Evolutionary conservation across 805 yeast genomes (phyloP).

Genomic region (Hanseniaspora osmophila): DNA sequence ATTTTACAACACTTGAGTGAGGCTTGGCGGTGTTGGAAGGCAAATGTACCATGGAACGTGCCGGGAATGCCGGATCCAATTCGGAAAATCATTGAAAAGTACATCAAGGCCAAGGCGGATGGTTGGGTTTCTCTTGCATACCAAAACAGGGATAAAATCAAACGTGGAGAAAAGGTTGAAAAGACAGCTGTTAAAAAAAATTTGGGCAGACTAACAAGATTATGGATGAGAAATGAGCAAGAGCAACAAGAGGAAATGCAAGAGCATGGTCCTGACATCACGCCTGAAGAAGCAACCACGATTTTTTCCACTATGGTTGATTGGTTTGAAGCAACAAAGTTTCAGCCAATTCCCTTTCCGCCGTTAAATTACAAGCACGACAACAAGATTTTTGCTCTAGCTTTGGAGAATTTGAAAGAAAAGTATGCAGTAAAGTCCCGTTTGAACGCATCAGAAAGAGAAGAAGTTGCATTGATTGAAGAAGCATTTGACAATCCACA

Average conservation of each 20-base stretch:
- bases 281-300: constrained; percentile 79
- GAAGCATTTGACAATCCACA: constrained; percentile 96
- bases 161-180: constrained; percentile 83
- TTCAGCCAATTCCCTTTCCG: constrained; percentile 85
- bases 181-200: constrained; percentile 90
- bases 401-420: constrained; percentile 78
- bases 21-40: constrained; percentile 99
- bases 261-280: constrained; percentile 74
- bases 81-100: constrained; percentile 72
- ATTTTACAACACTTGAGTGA: constrained; percentile 88
- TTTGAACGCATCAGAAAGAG: constrained; percentile 75
- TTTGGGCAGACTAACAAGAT: constrained; percentile 75
- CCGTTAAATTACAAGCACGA: constrained; percentile 86
- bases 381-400: constrained; percentile 76
- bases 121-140: constrained; percentile 94
- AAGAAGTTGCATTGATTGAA: constrained; percentile 83
- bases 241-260: constrained; percentile 70
- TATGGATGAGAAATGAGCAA: constrained; percentile 89
- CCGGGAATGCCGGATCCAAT: constrained; percentile 92
- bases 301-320: constrained; percentile 77
- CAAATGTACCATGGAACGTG: constrained; percentile 94
- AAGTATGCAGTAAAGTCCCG: constrained; percentile 62
- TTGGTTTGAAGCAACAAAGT: constrained; percentile 78
- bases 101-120: constrained; percentile 89
- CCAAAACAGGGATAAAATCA: constrained; percentile 76